Percentiles rank a stretch among this genome's conserved stretches.
Evolutionary conservation across 2,329 filamentous ascomycete species (phyloP).

Genomic region (Pseudogymnoascus pannorum): DNA sequence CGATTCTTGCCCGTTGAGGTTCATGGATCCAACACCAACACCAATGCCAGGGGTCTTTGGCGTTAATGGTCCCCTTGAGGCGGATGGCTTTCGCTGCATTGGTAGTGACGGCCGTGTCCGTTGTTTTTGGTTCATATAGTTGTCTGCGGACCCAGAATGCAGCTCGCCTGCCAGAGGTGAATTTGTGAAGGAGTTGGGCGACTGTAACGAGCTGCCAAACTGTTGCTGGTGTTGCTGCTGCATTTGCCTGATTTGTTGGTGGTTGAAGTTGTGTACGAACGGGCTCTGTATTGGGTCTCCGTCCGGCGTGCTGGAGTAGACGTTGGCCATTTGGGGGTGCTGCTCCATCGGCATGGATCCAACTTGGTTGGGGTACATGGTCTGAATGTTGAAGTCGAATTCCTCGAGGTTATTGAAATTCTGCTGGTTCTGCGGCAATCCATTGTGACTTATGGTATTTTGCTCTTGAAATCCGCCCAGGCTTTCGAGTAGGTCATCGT

Average conservation of each 20-base stretch:
- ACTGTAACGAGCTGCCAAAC: constrained; percentile 48
- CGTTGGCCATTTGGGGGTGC: constrained; percentile 56
- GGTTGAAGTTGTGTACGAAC: constrained; percentile 72
- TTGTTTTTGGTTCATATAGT: constrained; percentile 51
- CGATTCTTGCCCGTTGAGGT: constrained; percentile 58
- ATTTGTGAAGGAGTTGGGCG: constrained; percentile 42
- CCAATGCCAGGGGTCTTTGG: constrained; percentile 76
- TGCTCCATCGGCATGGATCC: constrained; percentile 56
- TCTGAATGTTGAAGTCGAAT: constrained; percentile 51
- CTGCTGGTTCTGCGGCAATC: constrained; percentile 46
- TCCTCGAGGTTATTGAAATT: constrained; percentile 50
- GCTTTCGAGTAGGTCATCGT: constrained; percentile 80
- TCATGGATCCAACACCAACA: constrained; percentile 54
- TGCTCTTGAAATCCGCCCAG: constrained; percentile 41
- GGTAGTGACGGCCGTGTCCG: constrained; percentile 53
- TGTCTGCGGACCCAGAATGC: constrained; percentile 37
- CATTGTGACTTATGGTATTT: constrained; percentile 32
- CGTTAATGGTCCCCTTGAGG: constrained; percentile 72
- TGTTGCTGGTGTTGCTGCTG: constrained; percentile 47
- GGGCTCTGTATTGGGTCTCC: constrained; percentile 88
- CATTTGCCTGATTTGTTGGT: constrained; percentile 66
- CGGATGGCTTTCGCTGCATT: constrained; percentile 67
- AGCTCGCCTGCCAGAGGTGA: constrained; percentile 46
- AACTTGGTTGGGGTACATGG: constrained; percentile 48
- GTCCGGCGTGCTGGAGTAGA: constrained; percentile 87